Percentiles rank a stretch among this genome's conserved stretches.
These are phyloP conservation scores for Kluyveromyces aestuarii DNA, from an alignment of 805 yeast genomes.

Conservation along the genomic window DNA sequence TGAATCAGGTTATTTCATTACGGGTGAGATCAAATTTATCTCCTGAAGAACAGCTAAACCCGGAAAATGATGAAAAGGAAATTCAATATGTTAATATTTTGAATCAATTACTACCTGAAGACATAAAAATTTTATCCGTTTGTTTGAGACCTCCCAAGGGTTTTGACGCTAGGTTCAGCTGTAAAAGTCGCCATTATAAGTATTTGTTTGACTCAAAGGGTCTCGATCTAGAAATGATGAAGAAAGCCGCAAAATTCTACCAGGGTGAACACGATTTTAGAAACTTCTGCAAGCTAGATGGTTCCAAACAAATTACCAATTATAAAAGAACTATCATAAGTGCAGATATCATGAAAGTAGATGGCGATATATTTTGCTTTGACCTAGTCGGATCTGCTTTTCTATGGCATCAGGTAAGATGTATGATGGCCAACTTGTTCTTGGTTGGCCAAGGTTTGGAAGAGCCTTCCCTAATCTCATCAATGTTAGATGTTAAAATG, in stretches of 20 bases:
- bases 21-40: conserved; percentile 61
- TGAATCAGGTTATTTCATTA: conserved; percentile 87
- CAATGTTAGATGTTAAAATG: conserved; percentile 47
- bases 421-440: conserved; percentile 81
- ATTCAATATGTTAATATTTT: conserved; percentile 66
- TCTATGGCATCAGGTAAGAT: conserved; percentile 95
- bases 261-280: conserved; percentile 84
- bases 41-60: conserved; percentile 50
- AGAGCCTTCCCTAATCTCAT: conserved; percentile 42
- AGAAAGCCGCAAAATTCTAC: conserved; percentile 46
- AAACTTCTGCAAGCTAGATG: conserved; percentile 91
- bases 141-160: conserved; percentile 73
- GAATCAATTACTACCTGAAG: conserved; percentile 71
- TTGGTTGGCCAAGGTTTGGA: conserved; percentile 76
- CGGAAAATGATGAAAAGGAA: conserved; percentile 54
- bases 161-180: conserved; percentile 91
- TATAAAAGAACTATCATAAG: conserved; percentile 54
- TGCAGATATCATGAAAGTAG: conserved; percentile 36
- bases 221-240: conserved; percentile 63
- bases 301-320: conserved; percentile 83
- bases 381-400: conserved; percentile 85
- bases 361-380: conserved; percentile 49
- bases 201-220: conserved; percentile 55
- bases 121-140: conserved; percentile 73
- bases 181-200: conserved; percentile 76